Evolutionary conservation across 805 yeast species (phyloP), one percentile per base, ranked within the genome.

Genomic region (Monosporozyma yasuniensis): DNA sequence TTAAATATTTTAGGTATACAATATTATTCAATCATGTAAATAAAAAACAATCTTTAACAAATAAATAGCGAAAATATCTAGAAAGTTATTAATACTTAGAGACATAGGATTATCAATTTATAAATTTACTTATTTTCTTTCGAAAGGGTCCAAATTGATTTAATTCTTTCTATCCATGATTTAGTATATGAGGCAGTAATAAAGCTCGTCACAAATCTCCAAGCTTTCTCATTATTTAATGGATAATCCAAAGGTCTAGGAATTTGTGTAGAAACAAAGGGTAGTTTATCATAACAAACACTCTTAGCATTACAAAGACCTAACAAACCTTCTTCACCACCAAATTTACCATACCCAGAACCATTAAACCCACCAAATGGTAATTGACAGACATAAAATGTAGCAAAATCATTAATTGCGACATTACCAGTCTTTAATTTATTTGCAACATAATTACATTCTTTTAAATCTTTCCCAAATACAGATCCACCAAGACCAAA

Each of bases 401-500:
- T 91, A 7, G 98, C 99, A 73, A 93, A 93, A 71, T 93, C 99
- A 66, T 93, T 93, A 54, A 93, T 87, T 8, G 99, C 96, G 44
- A 93, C 95, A 62, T 90, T 93, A 22, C 99, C 99, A 42, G 90
- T 77, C 35, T 80, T 75, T 57, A 93, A 67, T 8, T 69, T 65
- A 56, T 80, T 73, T 11, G 90, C 86, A 28, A 88, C 79, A 46
- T 71, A 68, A 59, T 81, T 78, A 51, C 89, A 77, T 47, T 75
- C 77, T 6, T 65, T 58, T 63, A 78, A 77, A 58, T 77, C 73
- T 18, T 72, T 71, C 25, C 97, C 95, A 67, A 90, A 93, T 0
- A 93, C 84, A 0, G 98, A 86, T 12, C 87, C 84, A 12, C 99
- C 99, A 18, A 93, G 77, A 0, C 97, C 99, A 66, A 81, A 93